Evolutionary conservation across 2,329 filamentous ascomycete genomes (phyloP), one percentile per base, ranked within the genome.

Genomic region (Colletotrichum limetticola): DNA sequence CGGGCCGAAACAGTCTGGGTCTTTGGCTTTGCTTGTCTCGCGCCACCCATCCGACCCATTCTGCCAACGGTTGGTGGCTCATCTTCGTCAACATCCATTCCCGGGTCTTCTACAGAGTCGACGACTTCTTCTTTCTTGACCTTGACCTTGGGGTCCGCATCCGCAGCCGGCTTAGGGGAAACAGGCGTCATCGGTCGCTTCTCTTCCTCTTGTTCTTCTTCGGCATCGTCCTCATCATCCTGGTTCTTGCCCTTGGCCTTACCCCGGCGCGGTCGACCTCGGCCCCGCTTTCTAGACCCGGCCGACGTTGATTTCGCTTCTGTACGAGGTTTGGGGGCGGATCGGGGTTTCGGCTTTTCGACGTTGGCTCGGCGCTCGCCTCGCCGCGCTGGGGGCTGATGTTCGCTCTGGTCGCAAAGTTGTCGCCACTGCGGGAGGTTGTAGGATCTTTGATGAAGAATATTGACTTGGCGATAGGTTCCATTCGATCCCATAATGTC

Each of bases 401-500:
- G 95, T 78, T 98, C 95, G 80, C 94, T 95, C 83, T 98, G 95
- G 75, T 98, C 94, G 80, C 95, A 98, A 52, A 98, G 88, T 68
- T 94, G 90, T 77, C 95, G 94, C 97, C 97, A 99, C 83, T 99
- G 95, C 0, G 96, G 96, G 5, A 99, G 87, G 77, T 98, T 99
- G 85, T 99, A 99, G 16, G 95, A 95, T 80, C 97, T 91, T 81
- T 97, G 95, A 83, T 98, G 97, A 79, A 98, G 92, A 72, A 99
- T 95, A 80, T 99, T 99, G 79, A 97, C 94, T 82, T 99, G 97
- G 46, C 96, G 96, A 81, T 98, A 99, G 69, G 94, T 97, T 69
- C 97, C 97, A 80, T 96, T 95, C 64, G 94, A 95, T 55, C 97
- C 97, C 87, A 97, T 96, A 78, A 99, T 99, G 79, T 99, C 97